phyloP scores from a whole-genome alignment of 73 alveolate genomes.

The Tetrahymena elliotti region DNA sequence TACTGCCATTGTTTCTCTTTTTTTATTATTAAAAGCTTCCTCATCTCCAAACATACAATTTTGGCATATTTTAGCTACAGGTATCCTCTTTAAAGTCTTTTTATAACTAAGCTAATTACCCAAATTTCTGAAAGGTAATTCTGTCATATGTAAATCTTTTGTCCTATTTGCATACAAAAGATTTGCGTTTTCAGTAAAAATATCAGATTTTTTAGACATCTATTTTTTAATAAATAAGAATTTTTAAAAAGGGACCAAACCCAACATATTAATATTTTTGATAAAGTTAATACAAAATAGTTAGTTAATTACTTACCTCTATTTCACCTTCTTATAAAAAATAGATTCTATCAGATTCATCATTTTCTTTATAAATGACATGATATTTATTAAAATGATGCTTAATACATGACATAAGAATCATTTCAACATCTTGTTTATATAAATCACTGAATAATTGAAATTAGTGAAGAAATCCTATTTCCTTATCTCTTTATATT shows the following conservation, averaged over 20 bases:
- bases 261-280: neutral
- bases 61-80: neutral
- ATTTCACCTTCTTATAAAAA: neutral
- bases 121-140: neutral
- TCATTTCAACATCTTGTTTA: neutral
- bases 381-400: neutral
- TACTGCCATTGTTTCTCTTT: neutral
- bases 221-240: neutral
- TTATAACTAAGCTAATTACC: neutral
- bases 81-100: neutral
- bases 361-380: neutral
- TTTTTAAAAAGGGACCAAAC: neutral
- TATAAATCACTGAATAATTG: neutral
- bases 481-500: neutral
- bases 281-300: neutral
- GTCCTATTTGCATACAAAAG: neutral
- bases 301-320: neutral
- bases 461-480: neutral
- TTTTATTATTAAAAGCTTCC: neutral
- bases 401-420: neutral
- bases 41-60: neutral
- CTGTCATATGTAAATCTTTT: neutral
- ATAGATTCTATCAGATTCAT: neutral
- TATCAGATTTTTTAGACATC: neutral
- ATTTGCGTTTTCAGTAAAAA: neutral